A percentile compares a stretch with the other conserved stretches of the same genome.
phyloP scores from a whole-genome alignment of 2,329 filamentous ascomycete species.

The Chrysosporium keratinophilum region DNA sequence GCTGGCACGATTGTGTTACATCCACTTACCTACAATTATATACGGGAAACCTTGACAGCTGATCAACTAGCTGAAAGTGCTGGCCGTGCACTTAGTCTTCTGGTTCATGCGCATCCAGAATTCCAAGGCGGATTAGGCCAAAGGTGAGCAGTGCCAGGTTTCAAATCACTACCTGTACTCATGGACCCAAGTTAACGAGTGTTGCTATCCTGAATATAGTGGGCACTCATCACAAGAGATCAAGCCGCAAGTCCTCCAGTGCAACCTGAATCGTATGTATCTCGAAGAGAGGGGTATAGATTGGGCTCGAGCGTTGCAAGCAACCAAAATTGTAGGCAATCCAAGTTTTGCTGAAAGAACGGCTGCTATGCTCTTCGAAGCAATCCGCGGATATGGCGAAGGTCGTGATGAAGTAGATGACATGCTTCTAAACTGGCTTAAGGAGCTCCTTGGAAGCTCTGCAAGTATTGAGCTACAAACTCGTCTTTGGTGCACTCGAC shows the following conservation, averaged over 20 bases:
- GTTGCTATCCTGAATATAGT: background rate
- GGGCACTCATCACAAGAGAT: background rate
- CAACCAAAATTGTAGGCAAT: background rate
- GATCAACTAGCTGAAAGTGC: constrained; percentile 2
- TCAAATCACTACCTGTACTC: background rate
- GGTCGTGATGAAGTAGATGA: background rate
- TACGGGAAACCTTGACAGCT: constrained; percentile 2
- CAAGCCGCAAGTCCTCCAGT: constrained; percentile 1
- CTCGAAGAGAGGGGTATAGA: background rate
- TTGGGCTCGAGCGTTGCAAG: background rate
- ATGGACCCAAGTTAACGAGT: no score
- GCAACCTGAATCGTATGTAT: constrained; percentile 1
- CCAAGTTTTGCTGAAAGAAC: background rate
- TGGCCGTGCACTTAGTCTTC: constrained; percentile 3
- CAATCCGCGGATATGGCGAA: constrained; percentile 8
- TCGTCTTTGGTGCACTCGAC: constrained; percentile 5
- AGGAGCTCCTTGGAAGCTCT: background rate
- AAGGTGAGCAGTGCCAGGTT: background rate
- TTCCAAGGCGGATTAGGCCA: background rate
- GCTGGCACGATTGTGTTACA: constrained; percentile 5
- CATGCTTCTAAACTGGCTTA: constrained; percentile 4
- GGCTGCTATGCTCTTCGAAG: constrained; percentile 8
- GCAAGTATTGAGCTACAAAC: background rate
- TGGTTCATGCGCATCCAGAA: constrained; percentile 6
- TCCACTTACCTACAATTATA: constrained; percentile 7